Percentiles rank a stretch among this genome's conserved stretches.
Conservation (phyloP, 1,284 basidiomycete genomes). For the Cystobasidium pallidum region DNA sequence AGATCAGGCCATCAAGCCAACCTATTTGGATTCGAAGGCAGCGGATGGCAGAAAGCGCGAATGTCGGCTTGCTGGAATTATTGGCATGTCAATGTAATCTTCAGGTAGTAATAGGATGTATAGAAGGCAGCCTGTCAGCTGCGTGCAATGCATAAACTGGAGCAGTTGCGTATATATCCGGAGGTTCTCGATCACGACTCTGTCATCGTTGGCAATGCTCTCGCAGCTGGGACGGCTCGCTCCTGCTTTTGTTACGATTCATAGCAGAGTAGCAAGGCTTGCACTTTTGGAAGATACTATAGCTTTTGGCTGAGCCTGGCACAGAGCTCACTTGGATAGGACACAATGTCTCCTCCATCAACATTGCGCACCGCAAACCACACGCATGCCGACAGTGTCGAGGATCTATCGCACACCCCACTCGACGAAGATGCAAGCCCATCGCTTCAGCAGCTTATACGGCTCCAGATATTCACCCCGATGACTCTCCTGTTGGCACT, state of each 20-base stretch:
- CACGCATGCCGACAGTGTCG: conserved; percentile 8
- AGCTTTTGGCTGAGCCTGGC: background rate
- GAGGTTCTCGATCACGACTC: conserved; percentile 1
- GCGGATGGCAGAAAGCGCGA: background rate
- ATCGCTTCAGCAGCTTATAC: conserved; percentile 42
- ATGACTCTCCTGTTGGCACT: conserved; percentile 39
- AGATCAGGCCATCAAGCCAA: background rate
- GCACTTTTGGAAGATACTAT: background rate
- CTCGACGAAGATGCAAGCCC: conserved; percentile 40
- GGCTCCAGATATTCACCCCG: conserved; percentile 46
- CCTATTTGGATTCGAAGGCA: background rate
- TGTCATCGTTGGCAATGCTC: conserved; percentile 1
- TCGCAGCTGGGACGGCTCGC: background rate
- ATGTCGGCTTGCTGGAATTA: background rate
- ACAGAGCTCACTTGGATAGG: background rate
- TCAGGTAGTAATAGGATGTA: background rate
- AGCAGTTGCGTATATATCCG: too few relatives aligned
- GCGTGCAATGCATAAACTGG: too few relatives aligned
- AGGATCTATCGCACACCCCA: conserved; percentile 26
- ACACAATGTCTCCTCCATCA: conserved; percentile 20
- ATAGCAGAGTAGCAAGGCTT: background rate
- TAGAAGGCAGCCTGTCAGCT: too few relatives aligned
- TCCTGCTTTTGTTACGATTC: background rate
- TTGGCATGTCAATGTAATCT: background rate
- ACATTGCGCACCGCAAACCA: conserved; percentile 37